Percentiles rank a stretch among this genome's conserved stretches.
Evolutionary conservation across 495 filamentous ascomycete genomes (phyloP).

Genomic region (Pyronema omphalodes): DNA sequence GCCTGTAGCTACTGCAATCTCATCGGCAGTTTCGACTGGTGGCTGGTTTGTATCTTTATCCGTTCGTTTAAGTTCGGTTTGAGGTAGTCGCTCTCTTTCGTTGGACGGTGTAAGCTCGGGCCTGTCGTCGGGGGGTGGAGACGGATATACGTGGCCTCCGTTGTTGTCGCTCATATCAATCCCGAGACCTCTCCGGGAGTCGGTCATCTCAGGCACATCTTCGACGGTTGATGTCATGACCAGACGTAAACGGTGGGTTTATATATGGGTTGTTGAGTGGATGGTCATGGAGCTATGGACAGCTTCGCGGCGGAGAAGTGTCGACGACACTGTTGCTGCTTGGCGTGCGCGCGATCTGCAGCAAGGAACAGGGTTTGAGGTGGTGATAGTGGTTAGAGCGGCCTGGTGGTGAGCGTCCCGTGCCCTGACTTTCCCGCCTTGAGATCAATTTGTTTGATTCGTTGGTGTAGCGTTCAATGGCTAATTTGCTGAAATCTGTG

Average conservation of each 20-base stretch:
- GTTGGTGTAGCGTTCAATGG: too few species aligned
- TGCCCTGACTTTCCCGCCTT: too few species aligned
- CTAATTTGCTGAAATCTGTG: too few species aligned
- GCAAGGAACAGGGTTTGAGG: background rate
- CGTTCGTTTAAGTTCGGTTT: background rate
- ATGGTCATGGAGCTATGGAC: background rate
- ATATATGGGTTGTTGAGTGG: background rate
- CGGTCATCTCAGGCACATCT: background rate
- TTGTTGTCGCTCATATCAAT: background rate
- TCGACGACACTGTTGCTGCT: background rate
- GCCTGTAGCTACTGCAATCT: background rate
- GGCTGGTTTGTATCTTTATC: background rate
- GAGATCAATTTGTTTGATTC: too few species aligned
- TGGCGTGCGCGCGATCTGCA: background rate
- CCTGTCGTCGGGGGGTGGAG: background rate
- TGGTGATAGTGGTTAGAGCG: too few species aligned
- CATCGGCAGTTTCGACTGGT: background rate
- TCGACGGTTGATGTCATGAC: background rate
- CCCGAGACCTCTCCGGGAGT: background rate
- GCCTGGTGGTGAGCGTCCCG: too few species aligned
- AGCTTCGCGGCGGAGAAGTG: background rate
- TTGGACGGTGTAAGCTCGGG: background rate
- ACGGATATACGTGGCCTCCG: background rate
- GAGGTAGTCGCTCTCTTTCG: background rate
- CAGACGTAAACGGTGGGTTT: background rate